These are phyloP conservation scores for Mrakia gelida DNA, from an alignment of 768 basidiomycete species.

Conservation along the genomic window DNA sequence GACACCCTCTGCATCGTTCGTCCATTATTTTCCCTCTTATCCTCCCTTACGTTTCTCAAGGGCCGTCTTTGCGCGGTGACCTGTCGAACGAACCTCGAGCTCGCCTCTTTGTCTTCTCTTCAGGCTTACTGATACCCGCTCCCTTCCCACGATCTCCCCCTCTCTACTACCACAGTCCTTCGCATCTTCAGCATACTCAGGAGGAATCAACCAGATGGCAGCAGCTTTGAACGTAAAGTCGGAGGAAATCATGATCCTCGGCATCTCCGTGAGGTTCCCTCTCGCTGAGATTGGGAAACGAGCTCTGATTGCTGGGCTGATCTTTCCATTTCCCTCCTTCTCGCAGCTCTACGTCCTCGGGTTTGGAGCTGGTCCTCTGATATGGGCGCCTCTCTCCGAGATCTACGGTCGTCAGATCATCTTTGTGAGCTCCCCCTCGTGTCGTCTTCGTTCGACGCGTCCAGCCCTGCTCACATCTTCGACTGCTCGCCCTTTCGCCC, in stretches of 20 bases:
- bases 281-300: too few relatives aligned
- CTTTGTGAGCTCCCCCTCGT: neutral
- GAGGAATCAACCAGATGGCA: neutral
- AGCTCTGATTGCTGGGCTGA: too few relatives aligned
- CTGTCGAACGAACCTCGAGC: too few relatives aligned
- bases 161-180: neutral
- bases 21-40: too few relatives aligned
- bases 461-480: too few relatives aligned
- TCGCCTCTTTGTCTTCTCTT: too few relatives aligned
- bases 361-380: slow-evolving; percentile 26
- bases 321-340: too few relatives aligned
- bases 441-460: neutral
- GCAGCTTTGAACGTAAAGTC: neutral
- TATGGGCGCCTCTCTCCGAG: neutral
- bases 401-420: neutral
- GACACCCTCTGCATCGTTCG: too few relatives aligned
- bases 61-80: too few relatives aligned
- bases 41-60: too few relatives aligned
- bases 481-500: slow-evolving; percentile 20
- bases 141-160: too few relatives aligned
- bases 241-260: neutral
- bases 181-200: slow-evolving; percentile 25
- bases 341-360: neutral
- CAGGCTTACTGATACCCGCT: too few relatives aligned
- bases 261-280: neutral